Conservation (phyloP, 306 rosid species). For the Rubus parviflorus region DNA sequence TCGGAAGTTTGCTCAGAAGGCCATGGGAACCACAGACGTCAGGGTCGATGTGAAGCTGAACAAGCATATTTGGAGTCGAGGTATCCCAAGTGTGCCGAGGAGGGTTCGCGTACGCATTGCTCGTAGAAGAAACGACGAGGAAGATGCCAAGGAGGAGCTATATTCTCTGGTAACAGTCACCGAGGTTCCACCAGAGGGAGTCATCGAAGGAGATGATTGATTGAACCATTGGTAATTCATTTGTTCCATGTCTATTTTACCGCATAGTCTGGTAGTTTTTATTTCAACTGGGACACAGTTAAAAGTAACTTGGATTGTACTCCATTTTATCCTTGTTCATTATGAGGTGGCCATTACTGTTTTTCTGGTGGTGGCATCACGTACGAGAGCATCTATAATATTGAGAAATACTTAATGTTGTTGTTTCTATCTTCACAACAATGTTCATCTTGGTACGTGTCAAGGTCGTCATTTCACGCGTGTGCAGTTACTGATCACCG, state of each 20-base stretch:
- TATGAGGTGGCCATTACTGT: slow-evolving; percentile 20
- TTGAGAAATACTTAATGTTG: background rate
- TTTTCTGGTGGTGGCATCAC: background rate
- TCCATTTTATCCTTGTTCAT: background rate
- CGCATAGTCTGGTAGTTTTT: background rate
- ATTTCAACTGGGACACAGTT: background rate
- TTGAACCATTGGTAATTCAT: slow-evolving; percentile 17
- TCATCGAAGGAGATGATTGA: slow-evolving; percentile 42
- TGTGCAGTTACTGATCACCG: background rate
- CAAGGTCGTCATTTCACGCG: background rate
- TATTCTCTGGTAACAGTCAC: slow-evolving; percentile 36
- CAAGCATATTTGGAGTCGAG: slow-evolving; percentile 36
- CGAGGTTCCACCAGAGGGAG: slow-evolving; percentile 28
- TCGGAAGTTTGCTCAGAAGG: slow-evolving; percentile 37
- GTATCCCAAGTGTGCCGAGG: slow-evolving; percentile 37
- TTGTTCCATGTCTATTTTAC: background rate
- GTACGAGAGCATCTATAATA: background rate
- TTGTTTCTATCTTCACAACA: background rate
- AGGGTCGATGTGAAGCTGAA: slow-evolving; percentile 39
- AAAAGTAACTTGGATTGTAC: background rate
- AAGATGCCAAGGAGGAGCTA: slow-evolving; percentile 40
- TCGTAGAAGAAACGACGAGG: slow-evolving; percentile 35
- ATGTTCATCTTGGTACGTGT: background rate
- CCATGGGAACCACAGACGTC: slow-evolving; percentile 33
- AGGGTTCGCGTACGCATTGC: slow-evolving; percentile 32